Evolutionary conservation across 164 flowering plant genomes (phyloP).

Genomic region (Magnolia kwangsiensis): DNA sequence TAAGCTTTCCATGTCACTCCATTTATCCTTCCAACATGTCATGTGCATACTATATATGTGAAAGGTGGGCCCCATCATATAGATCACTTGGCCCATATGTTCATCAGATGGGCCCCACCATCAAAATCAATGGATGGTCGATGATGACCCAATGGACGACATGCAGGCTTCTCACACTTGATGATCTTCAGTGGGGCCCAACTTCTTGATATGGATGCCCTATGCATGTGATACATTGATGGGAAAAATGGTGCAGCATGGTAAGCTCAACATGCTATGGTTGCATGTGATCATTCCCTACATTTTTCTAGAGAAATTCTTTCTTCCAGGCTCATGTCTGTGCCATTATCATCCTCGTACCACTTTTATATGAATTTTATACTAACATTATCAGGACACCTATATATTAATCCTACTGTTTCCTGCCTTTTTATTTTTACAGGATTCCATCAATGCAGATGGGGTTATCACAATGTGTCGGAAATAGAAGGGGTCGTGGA

Average conservation of each 20-base stretch:
- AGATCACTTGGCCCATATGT: neutral
- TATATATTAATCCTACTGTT: neutral
- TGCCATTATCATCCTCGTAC: neutral
- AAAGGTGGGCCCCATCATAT: neutral
- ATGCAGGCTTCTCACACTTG: too few relatives aligned
- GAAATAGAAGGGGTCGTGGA: constrained; percentile 83
- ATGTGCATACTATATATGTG: neutral
- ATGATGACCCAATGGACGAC: too few relatives aligned
- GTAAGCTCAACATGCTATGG: neutral
- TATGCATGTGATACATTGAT: too few relatives aligned
- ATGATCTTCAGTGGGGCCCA: too few relatives aligned
- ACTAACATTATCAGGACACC: neutral
- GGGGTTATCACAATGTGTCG: constrained; percentile 90
- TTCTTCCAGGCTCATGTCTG: neutral
- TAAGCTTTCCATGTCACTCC: neutral
- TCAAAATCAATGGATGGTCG: too few relatives aligned
- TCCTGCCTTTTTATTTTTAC: constrained; percentile 4
- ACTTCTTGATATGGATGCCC: too few relatives aligned
- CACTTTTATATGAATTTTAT: neutral
- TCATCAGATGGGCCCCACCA: neutral
- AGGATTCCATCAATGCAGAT: constrained; percentile 96
- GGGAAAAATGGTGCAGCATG: too few relatives aligned
- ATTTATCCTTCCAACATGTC: neutral
- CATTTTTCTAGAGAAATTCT: neutral
- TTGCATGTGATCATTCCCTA: neutral